Base-by-base conservation (phyloP, 805 yeast species). In the Metschnikowia picachoensis region DNA sequence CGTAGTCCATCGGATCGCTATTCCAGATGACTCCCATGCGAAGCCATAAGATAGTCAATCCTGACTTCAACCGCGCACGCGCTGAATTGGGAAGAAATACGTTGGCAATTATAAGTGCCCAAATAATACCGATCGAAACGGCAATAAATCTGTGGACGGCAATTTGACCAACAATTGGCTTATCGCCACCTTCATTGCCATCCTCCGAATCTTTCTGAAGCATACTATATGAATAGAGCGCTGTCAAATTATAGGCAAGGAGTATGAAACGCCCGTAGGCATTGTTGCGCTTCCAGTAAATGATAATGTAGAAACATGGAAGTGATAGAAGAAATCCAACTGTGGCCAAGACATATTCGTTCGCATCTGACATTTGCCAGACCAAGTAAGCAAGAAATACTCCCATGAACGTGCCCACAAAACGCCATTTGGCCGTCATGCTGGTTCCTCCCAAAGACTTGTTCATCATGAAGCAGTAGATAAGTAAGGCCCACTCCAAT, bases 401-500 rank as follows among this genome's bases (percentile, higher is more conserved):
- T 0, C 96, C 96, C 7, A 85, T 42, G 47, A 81, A 78, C 0
- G 95, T 88, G 0, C 96, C 96, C 25, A 83, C 49, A 45, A 87
- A 72, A 56, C 87, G 68, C 85, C 86, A 82, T 53, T 82, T 81
- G 4, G 81, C 82, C 0, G 94, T 84, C 81, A 83, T 79, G 10
- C 87, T 77, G 0, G 95, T 88, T 0, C 95, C 95, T 9, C 96
- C 96, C 5, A 87, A 67, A 0, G 91, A 83, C 57, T 86, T 86
- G 55, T 84, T 85, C 92, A 87, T 87, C 70, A 87, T 85, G 45
- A 87, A 83, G 55, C 87, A 82, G 55, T 80, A 87, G 0, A 90
- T 82, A n/a, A 85, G 86, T 33, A 87, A 65, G 0, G 89, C 82
- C 96, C 96, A 87, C 60, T 87, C 96, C 13, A 85, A 84, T 52